These are phyloP conservation scores for Podospora didyma DNA, from an alignment of 495 filamentous ascomycete species.

Conservation along the genomic window DNA sequence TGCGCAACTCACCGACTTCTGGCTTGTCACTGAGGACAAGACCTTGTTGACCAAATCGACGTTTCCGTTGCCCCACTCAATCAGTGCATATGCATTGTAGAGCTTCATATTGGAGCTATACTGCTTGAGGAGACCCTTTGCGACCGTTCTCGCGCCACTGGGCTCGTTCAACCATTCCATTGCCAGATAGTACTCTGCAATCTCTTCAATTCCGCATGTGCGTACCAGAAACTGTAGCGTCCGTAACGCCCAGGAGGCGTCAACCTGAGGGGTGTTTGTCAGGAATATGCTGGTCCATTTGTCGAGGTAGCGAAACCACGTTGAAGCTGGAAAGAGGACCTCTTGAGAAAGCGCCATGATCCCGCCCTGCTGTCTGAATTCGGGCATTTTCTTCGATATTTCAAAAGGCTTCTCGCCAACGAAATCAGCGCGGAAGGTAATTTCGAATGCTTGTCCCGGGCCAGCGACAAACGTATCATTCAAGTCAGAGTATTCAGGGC, in stretches of 20 bases:
- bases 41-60: constrained; percentile 55
- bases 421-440: neutral
- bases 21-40: constrained; percentile 52
- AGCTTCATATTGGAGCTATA: constrained; percentile 60
- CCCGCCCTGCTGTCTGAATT: constrained; percentile 32
- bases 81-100: constrained; percentile 74
- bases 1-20: constrained; percentile 8
- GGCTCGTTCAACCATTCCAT: constrained; percentile 59
- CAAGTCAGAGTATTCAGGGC: constrained; percentile 1
- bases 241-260: constrained; percentile 46
- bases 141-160: constrained; percentile 59
- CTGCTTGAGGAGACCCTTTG: constrained; percentile 67
- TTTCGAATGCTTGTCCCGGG: constrained; percentile 9
- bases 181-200: constrained; percentile 71
- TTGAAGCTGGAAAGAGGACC: constrained; percentile 28
- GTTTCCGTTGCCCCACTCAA: constrained; percentile 60
- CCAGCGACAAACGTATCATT: constrained; percentile 36
- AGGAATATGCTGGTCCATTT: constrained; percentile 9
- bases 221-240: constrained; percentile 55
- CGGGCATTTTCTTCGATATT: constrained; percentile 19
- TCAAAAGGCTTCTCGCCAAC: neutral
- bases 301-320: constrained; percentile 38
- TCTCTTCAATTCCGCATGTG: constrained; percentile 36
- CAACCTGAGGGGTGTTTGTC: constrained; percentile 18
- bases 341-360: constrained; percentile 31